phyloP scores from a whole-genome alignment of 768 basidiomycete species.

The Pleurotus djamor region DNA sequence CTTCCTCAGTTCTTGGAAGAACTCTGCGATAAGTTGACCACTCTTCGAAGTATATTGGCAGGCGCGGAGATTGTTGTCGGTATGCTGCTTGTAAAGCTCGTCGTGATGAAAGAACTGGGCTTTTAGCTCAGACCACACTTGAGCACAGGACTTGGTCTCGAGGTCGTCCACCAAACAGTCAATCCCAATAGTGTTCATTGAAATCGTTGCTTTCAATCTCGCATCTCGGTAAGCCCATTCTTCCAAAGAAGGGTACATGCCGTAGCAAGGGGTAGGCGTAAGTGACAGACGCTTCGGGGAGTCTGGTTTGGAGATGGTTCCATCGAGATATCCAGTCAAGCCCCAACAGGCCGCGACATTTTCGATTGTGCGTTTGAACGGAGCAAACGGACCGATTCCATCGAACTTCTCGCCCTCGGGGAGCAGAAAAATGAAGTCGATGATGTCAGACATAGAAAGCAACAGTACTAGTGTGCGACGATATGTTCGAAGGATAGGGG shows the following conservation, averaged over 20 bases:
- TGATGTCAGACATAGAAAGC: neutral
- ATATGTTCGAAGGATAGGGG: too few species aligned
- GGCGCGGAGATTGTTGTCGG: neutral
- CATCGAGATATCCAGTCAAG: neutral
- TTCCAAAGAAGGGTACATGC: slow-evolving; percentile 9
- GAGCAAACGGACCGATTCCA: neutral
- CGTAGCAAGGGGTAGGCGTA: neutral
- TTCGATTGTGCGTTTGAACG: neutral
- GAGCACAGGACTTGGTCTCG: slow-evolving; percentile 9
- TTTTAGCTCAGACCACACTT: neutral
- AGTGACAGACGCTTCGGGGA: neutral
- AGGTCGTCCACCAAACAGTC: slow-evolving; percentile 12
- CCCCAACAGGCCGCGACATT: neutral
- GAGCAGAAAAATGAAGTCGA: neutral
- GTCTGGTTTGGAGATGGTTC: neutral
- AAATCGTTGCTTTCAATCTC: neutral
- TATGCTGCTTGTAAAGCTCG: neutral
- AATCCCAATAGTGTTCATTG: slow-evolving; percentile 5
- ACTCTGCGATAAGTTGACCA: neutral
- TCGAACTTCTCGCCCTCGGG: neutral
- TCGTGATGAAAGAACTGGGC: neutral
- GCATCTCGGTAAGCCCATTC: slow-evolving; percentile 18
- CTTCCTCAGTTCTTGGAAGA: neutral
- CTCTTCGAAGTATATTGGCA: neutral
- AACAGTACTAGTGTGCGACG: too few species aligned